Evolutionary conservation across 352 stramenopile species (phyloP), one percentile per base, ranked within the genome.

Genomic region (Pythium scleroteichum): DNA sequence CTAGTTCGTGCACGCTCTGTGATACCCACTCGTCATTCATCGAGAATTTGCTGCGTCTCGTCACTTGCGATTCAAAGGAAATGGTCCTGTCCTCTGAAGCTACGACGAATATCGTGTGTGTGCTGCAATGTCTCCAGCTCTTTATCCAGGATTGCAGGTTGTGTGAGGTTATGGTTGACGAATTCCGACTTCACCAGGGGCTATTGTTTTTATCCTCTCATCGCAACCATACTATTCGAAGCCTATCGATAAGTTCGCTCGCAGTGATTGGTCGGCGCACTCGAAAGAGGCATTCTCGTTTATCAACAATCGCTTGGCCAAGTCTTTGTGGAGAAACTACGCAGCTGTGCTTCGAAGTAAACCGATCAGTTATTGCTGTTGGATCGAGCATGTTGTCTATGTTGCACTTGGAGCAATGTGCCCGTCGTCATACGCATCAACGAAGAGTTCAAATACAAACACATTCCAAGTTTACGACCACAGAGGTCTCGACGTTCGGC

Each of bases 311-410:
- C 65, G 59, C 1, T 29, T 72, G 22, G 52, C 40, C 6, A 64
- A 59, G 14, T 33, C 33, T 3, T 45, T 72, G 12, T 68, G 65
- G 65, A 50, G 61, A 42, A 68, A 67, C 26, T 33, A 41, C 24
- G 52, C 47, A 7, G 29, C n/a, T 33, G 22, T 49, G 12, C 19
- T 58, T 16, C 45, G 55, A 35, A 54, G 42, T 19, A 23, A 39
- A 24, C 32, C 44, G 24, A 22, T 32, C 6, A 23, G 35, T 4
- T 67, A 24, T 27, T 67, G 59, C 45, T 61, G 50, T 3, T 67
- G 59, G 59, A 57, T 61, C 20, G 59, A 67, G 26, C 20, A 59
- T 19, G 45, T 24, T 14, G n/a, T 64, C 16, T 24, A 46, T 14
- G 33, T 38, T 23, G 47, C 48, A 3, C n/a, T 58, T 1, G 48